Conservation (phyloP, 495 filamentous ascomycete genomes). For the Darksidea phi region DNA sequence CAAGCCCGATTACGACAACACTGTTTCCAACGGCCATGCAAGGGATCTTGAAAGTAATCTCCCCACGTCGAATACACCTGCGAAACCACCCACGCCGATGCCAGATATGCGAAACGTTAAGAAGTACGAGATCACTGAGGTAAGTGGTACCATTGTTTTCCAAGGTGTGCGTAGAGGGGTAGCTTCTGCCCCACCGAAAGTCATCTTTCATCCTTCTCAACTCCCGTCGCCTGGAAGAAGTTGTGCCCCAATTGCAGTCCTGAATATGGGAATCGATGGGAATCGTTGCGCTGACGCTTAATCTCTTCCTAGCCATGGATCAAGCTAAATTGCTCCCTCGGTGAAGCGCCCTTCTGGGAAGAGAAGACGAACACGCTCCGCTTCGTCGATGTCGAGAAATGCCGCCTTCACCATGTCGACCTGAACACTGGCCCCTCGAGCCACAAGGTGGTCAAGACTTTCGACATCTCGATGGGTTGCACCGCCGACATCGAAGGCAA, state of each 20-base stretch:
- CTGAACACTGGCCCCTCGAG: constrained; percentile 63
- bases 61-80: constrained; percentile 22
- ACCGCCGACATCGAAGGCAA: constrained; percentile 78
- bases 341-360: constrained; percentile 84
- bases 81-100: constrained; percentile 21
- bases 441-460: constrained; percentile 59
- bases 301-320: constrained; percentile 63
- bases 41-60: constrained; percentile 20
- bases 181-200: constrained; percentile 10
- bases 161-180: constrained; percentile 11
- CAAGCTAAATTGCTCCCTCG: constrained; percentile 67
- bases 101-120: constrained; percentile 37
- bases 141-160: constrained; percentile 16
- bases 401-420: constrained; percentile 71
- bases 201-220: constrained; percentile 1
- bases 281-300: not conserved
- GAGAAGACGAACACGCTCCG: constrained; percentile 66
- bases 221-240: too few relatives aligned
- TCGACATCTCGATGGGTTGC: constrained; percentile 66
- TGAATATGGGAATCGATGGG: too few relatives aligned
- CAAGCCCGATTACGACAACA: not conserved
- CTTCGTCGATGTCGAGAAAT: constrained; percentile 85
- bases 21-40: not conserved
- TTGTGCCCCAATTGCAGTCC: too few relatives aligned
- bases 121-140: constrained; percentile 41